Base-by-base conservation (phyloP, 2,329 filamentous ascomycete species). In the Aspergillus niger region DNA sequence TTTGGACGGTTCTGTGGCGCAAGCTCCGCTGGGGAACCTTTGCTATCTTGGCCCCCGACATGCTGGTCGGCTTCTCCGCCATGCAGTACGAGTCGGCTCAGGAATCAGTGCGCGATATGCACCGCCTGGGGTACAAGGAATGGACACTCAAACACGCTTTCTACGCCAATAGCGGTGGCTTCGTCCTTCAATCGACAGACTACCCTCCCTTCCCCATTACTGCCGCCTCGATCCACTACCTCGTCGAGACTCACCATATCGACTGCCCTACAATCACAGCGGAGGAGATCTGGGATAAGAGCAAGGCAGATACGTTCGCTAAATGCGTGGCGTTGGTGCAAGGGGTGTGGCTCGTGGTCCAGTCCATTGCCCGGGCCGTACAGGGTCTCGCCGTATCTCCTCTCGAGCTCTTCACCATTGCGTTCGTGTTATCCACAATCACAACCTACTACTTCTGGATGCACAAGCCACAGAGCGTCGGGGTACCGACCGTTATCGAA, bases 371-470 rank as follows among this genome's bases (percentile, higher is more conserved):
- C 8, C 44, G 55, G 22, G 47, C 30, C 5, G 47, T 28, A 3
- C 47, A 57, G 20, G 55, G 32, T 32, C 47, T 57, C 13, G 47
- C 44, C 10, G 44, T 57, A 17, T 39, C 20, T n/a, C 47, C 55
- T 3, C 48, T 57, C 1, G 55, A 57, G 47, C 55, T 57, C 17
- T 50, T 51, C 32, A 51, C 55, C 15, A 39, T 57, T 8, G 47
- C 44, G 0, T 57, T 57, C 22, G 48, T 57, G 7, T 28, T 57
- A 13, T 57, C 44, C 15, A 57, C 55, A 7, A 50, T 57, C 22
- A 50, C 20, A 15, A 57, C 44, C 10, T 57, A 50, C 30, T 57
- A 50, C 22, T 57, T 57, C 38, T 57, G 55, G 55, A 30, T 57
- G 44, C 22, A 57, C 11, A 57, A 57, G 55, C 55, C 55, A 4